Evolutionary conservation across 805 yeast species (phyloP), one percentile per base, ranked within the genome.

Genomic region (Yarrowia deformans): DNA sequence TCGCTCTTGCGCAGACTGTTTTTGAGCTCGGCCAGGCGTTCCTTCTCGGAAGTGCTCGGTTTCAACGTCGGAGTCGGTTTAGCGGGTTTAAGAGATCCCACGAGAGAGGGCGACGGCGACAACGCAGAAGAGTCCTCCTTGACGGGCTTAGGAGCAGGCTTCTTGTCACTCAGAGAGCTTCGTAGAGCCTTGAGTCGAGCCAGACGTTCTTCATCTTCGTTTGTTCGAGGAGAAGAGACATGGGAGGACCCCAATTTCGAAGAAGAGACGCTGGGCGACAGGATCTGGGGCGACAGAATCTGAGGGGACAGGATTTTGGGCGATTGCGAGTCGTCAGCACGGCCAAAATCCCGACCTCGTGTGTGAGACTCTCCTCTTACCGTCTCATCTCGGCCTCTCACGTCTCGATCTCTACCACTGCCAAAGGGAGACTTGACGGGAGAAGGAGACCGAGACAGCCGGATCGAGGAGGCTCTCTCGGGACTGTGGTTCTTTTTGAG

Each of bases 1-100:
- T 64, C 68, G n/a, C 73, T 70, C 34, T 72, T 46, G 18, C 69
- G 67, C 37, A 74, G 71, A 7, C 72, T 71, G 16, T 71, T 69
- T 63, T 70, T 71, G 16, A 72, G 73, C 45, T 68, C 54, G 2
- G 69, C 70, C 8, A 74, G 61, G 0, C 70, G 67, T 37, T 72
- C 74, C 40, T 71, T 70, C 13, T 39, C 71, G 23, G 71, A 60
- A 16, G 66, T 34, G 40, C 52, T 45, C n/a, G 73, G 73, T 12
- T 46, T 56, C 23, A 56, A 12, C 19, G 48, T 13, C 12, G 67
- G 54, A 14, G 32, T 34, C 7, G 50, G 43, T 12, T 60, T 60
- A 7, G 54, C 14, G 13, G 67, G 54, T 19, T 60, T 43, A 14
- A 69, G 13, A 18, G 61, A 42, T 39, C 72, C 48, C 35, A 63